Evolutionary conservation across 2,329 filamentous ascomycete genomes (phyloP).

Genomic region (Zasmidium citrigriseum): DNA sequence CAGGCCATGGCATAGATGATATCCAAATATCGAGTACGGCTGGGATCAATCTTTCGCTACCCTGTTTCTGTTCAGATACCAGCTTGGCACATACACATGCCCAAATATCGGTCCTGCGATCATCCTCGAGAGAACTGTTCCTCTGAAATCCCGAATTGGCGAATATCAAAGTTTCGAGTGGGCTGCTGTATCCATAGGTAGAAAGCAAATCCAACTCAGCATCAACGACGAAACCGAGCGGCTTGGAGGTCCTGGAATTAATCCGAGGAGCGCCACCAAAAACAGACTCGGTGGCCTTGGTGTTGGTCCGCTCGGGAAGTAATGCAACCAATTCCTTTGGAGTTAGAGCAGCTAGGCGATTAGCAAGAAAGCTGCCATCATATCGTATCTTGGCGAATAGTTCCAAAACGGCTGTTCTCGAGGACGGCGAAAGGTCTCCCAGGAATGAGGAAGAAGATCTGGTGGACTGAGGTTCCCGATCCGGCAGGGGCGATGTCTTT

Average conservation of each 20-base stretch:
- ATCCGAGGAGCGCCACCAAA: slow-evolving; percentile 58
- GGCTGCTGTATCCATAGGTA: slow-evolving; percentile 25
- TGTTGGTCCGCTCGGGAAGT: slow-evolving; percentile 73
- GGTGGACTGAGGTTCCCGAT: slow-evolving; percentile 58
- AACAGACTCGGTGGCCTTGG: slow-evolving; percentile 84
- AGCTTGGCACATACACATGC: slow-evolving; percentile 82
- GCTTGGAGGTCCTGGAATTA: slow-evolving; percentile 41
- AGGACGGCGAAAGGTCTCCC: slow-evolving; percentile 73
- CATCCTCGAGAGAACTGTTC: slow-evolving; percentile 56
- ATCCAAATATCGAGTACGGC: slow-evolving; percentile 87
- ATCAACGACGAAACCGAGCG: slow-evolving; percentile 31
- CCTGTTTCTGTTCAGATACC: slow-evolving; percentile 74
- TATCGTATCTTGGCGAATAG: slow-evolving; percentile 82
- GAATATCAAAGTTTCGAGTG: slow-evolving; percentile 31
- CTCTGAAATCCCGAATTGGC: slow-evolving; percentile 43
- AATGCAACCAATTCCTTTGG: slow-evolving; percentile 75
- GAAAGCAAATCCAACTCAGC: slow-evolving; percentile 28
- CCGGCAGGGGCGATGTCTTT: slow-evolving; percentile 51
- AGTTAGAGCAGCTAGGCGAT: slow-evolving; percentile 74
- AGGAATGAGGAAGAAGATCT: slow-evolving; percentile 44
- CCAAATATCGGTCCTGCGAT: slow-evolving; percentile 83
- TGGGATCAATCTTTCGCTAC: slow-evolving; percentile 77
- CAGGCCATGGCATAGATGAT: slow-evolving; percentile 83
- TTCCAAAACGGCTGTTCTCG: slow-evolving; percentile 72
- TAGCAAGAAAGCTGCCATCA: slow-evolving; percentile 84